A percentile compares a stretch with the other conserved stretches of the same genome.
Evolutionary conservation across 495 filamentous ascomycete species (phyloP).

Genomic region (Platismatia glauca): DNA sequence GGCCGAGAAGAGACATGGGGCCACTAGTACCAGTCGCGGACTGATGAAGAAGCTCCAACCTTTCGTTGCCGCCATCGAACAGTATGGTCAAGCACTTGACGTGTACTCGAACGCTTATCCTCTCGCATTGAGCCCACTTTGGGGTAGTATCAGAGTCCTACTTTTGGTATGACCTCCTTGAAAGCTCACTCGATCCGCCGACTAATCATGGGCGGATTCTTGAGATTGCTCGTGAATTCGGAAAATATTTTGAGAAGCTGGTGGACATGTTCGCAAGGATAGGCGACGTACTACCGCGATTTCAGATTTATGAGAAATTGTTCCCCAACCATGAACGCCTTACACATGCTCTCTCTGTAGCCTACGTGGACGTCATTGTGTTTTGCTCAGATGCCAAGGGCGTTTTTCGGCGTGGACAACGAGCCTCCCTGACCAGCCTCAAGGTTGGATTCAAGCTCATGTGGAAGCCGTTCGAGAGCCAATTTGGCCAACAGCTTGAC

Average conservation of each 20-base stretch:
- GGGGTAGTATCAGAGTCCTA: conserved; percentile 36
- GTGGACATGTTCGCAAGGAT: conserved; percentile 34
- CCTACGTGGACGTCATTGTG: conserved; percentile 34
- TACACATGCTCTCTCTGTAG: conserved; percentile 26
- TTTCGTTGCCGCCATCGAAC: conserved; percentile 30
- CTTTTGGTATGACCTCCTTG: conserved; percentile 23
- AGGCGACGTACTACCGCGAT: conserved; percentile 33
- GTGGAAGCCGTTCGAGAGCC: conserved; percentile 24
- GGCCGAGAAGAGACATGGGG: conserved; percentile 25
- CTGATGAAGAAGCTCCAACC: conserved; percentile 27
- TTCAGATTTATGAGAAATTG: conserved; percentile 27
- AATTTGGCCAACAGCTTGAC: conserved; percentile 20
- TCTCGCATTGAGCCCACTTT: conserved; percentile 32
- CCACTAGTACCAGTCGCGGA: conserved; percentile 24
- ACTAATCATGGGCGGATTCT: background rate
- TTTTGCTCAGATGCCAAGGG: conserved; percentile 32
- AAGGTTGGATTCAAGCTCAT: conserved; percentile 11
- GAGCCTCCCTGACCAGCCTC: background rate
- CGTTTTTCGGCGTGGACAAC: conserved; percentile 20
- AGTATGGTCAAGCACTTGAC: conserved; percentile 36
- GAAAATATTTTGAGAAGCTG: conserved; percentile 32
- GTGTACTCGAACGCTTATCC: conserved; percentile 30
- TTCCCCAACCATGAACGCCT: conserved; percentile 30
- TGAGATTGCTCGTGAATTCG: conserved; percentile 27
- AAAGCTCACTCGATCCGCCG: background rate